These are phyloP conservation scores for Suillus brevipes DNA, from an alignment of 768 basidiomycete species.

Conservation along the genomic window DNA sequence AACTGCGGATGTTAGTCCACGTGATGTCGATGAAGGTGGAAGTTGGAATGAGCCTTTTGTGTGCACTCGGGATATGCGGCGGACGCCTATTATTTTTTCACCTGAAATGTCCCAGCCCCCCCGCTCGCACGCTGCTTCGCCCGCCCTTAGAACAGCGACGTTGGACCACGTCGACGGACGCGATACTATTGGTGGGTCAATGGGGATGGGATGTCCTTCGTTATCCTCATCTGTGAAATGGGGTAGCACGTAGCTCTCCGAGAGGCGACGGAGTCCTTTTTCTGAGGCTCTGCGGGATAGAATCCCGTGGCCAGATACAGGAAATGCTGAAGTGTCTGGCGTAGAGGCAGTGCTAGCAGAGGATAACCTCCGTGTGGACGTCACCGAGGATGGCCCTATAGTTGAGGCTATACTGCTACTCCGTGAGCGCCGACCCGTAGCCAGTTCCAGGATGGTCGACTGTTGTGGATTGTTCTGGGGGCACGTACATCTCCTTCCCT, in stretches of 20 bases:
- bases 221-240: conserved; percentile 34
- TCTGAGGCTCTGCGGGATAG: conserved; percentile 75
- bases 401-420: conserved; percentile 54
- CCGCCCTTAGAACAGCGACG: conserved; percentile 52
- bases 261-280: conserved; percentile 57
- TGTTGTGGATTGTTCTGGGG: conserved; percentile 47
- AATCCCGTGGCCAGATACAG: conserved; percentile 78
- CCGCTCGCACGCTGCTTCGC: conserved; percentile 66
- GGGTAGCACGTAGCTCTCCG: conserved; percentile 45
- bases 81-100: conserved; percentile 65
- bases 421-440: conserved; percentile 56
- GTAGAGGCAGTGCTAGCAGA: conserved; percentile 38
- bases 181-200: conserved; percentile 35
- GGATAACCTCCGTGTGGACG: conserved; percentile 50
- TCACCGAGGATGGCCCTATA: conserved; percentile 41
- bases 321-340: conserved; percentile 57
- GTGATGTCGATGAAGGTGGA: conserved; percentile 17
- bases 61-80: conserved; percentile 57
- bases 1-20: conserved; percentile 60
- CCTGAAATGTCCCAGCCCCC: conserved; percentile 73
- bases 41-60: conserved; percentile 22
- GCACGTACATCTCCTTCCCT: conserved; percentile 69
- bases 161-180: conserved; percentile 42
- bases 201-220: conserved; percentile 19
- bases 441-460: conserved; percentile 43